Evolutionary conservation across 768 basidiomycete genomes (phyloP), one percentile per base, ranked within the genome.

Genomic region (Ramaria sp.): DNA sequence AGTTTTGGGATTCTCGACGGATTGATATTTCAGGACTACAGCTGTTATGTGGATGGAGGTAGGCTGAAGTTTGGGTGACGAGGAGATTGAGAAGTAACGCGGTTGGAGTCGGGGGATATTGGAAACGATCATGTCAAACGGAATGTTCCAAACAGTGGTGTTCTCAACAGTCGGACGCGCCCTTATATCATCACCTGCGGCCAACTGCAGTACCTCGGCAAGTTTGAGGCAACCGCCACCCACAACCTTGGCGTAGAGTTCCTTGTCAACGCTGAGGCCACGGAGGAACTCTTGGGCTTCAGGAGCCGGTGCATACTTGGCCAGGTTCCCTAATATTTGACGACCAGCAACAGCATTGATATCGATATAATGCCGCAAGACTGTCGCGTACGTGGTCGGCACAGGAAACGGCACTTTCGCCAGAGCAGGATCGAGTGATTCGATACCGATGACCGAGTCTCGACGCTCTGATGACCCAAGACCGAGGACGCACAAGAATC

Each of bases 331-430:
- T 41, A 97, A 83, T 59, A 92, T 86, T 69, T 98, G 96, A 71
- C 95, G 88, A 71, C 92, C 92, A 17, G 88, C 91, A 54, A 93
- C 84, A 39, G 94, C 91, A 63, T 86, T 91, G 68, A 98, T 92
- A 67, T 99, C 95, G 68, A 98, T 85, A 70, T 99, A 99, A 73
- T 98, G 89, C 38, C 93, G 84, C 60, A 99, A 82, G 61, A 97
- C 91, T 49, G 92, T 87, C 59, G 77, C 81, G 64, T 96, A 97
- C 7, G 94, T 97, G 1, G 94, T 93, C 1, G 95, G 95, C 19
- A 93, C 88, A 12, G 96, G 95, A 85, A 98, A 99, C 17, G 95
- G 95, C 57, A 98, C 94, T 71, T 98, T 98, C 58, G 95, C 95
- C 31, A 99, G 78, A 15, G 94, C 92, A 19, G 96, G 95, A 66